phyloP scores from a whole-genome alignment of 306 rosid species.

The Cucurbita argyrosperma region DNA sequence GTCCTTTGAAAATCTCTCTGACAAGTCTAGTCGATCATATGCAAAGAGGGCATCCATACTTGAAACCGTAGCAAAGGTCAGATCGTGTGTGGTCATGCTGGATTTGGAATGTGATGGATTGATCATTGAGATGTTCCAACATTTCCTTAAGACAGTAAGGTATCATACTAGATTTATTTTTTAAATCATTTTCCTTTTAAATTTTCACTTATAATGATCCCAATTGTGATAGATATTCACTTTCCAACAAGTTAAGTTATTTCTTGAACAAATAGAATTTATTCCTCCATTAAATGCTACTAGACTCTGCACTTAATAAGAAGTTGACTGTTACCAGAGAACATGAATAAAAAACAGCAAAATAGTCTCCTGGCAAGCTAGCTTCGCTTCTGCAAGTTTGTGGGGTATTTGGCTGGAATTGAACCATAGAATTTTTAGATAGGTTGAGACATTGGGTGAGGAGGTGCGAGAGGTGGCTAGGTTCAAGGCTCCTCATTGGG shows the following conservation, averaged over 20 bases:
- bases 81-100: slow-evolving; percentile 90
- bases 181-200: background rate
- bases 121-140: slow-evolving; percentile 81
- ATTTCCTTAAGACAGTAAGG: slow-evolving; percentile 71
- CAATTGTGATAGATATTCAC: background rate
- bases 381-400: background rate
- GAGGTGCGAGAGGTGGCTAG: too few species aligned
- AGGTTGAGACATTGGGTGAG: too few species aligned
- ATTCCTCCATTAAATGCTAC: background rate
- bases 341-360: background rate
- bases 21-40: slow-evolving; percentile 51
- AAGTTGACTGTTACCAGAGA: background rate
- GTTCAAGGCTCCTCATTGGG: background rate
- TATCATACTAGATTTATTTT: slow-evolving; percentile 8
- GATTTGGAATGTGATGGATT: slow-evolving; percentile 83
- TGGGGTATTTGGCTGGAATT: background rate
- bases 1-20: slow-evolving; percentile 69
- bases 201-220: background rate
- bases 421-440: background rate
- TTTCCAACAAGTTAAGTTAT: background rate
- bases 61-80: slow-evolving; percentile 84
- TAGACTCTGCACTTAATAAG: background rate
- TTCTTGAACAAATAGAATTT: background rate
- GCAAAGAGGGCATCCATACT: slow-evolving; percentile 56
- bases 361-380: background rate